Evolutionary conservation across 352 stramenopile genomes (phyloP), one percentile per base, ranked within the genome.

Genomic region (Pythium aquatile): DNA sequence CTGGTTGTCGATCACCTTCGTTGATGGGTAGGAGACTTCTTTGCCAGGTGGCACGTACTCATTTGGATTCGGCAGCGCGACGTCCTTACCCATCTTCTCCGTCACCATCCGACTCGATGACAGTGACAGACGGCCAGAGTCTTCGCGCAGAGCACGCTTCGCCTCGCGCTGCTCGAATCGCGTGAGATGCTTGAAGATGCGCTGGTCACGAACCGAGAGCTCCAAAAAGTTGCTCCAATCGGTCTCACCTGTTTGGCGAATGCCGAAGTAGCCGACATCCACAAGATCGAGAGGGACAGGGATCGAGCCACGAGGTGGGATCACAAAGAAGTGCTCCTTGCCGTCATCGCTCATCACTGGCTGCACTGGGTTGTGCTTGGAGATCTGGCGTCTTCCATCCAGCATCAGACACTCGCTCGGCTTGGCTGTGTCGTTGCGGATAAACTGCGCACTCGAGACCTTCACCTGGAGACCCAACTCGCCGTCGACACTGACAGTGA

Each of bases 401-500:
- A 86, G 63, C 56, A 96, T 74, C n/a, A 93, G 53, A 24, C 86
- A 77, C 59, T 96, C 74, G 0, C 86, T 91, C 48, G 81, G 59
- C 56, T 94, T 95, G 0, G 75, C 69, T 16, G 86, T 96, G 57
- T 79, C 85, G 68, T 96, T 96, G 55, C 79, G 81, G 65, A 96
- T 85, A 53, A 67, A 80, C 56, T 87, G 77, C 1, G 75, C 86
- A 52, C 83, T 76, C n/a, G 79, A 83, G 0, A 94, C 69, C 53
- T 85, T 88, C 29, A 95, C 85, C 70, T 93, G 85, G 26, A 96
- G 66, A 46, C 87, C 87, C 52, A 87, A 83, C 40, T 83, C 78
- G 4, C 83, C 79, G 67, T 96, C 85, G 26, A 90, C 75, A 40
- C 65, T 79, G 14, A 94, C 83, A 56, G 89, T 62, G 28, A 96